phyloP scores from a whole-genome alignment of 164 flowering plant genomes.

The Vitis vinifera region DNA sequence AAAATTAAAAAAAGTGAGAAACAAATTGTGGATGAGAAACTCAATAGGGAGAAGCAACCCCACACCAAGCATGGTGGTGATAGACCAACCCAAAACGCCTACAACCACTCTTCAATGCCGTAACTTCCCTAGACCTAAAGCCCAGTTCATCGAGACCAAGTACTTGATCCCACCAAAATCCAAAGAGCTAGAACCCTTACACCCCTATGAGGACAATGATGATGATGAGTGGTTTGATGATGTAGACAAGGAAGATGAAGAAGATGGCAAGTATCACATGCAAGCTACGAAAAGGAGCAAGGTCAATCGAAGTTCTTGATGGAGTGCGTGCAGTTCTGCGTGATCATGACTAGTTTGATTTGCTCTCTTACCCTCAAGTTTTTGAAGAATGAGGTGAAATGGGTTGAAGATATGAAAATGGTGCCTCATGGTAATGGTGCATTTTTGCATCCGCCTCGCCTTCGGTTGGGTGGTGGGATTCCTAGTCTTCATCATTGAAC shows the following conservation, averaged over 20 bases:
- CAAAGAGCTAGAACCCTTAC: neutral
- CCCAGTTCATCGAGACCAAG: slow-evolving; percentile 30
- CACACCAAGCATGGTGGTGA: too few relatives aligned
- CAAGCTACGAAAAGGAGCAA: slow-evolving; percentile 12
- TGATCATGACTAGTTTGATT: slow-evolving; percentile 21
- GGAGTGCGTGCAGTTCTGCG: slow-evolving; percentile 26
- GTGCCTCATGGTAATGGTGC: slow-evolving; percentile 40
- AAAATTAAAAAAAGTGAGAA: too few relatives aligned
- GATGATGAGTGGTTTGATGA: slow-evolving; percentile 7
- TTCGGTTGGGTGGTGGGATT: slow-evolving; percentile 34
- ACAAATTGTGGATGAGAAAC: too few relatives aligned
- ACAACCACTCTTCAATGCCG: slow-evolving; percentile 21
- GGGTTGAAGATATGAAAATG: slow-evolving; percentile 42
- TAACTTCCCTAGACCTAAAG: slow-evolving; percentile 38
- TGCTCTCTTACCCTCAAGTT: slow-evolving; percentile 22
- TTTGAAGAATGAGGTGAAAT: slow-evolving; percentile 1
- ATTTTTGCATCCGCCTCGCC: slow-evolving; percentile 39
- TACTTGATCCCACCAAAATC: slow-evolving; percentile 9
- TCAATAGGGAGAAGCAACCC: too few relatives aligned
- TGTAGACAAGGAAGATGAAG: slow-evolving; percentile 7
- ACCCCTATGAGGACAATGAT: neutral
- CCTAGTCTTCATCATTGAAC: slow-evolving; percentile 40
- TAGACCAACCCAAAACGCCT: too few relatives aligned
- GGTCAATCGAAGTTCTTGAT: slow-evolving; percentile 12
- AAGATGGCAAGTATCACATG: slow-evolving; percentile 1